Base-by-base conservation (phyloP, 2,329 filamentous ascomycete species). In the Calycina marina region DNA sequence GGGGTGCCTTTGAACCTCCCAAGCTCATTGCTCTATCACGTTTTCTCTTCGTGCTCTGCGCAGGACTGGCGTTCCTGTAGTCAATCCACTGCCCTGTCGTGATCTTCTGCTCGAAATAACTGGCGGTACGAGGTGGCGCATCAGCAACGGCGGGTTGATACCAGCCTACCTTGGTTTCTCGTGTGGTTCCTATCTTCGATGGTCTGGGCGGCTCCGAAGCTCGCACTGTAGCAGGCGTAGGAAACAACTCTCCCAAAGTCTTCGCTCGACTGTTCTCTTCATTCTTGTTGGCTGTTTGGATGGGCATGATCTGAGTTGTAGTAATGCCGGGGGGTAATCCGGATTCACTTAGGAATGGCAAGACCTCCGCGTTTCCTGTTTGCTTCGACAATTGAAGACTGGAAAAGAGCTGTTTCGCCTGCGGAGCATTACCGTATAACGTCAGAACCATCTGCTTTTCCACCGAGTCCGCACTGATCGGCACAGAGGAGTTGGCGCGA, bases 381-480 rank as follows among this genome's bases (percentile, higher is more conserved):
- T 55, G 52, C 2, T 49, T 40, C 9, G 61, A 57, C 34, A 69
- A 63, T 42, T 79, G 81, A 30, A 93, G 61, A 54, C 86, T 93
- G 4, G 88, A 93, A 53, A 90, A 94, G 4, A 94, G 62, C 38
- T 88, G 80, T 44, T 75, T 77, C 20, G 80, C 68, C 28, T 74
- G 73, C 2, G 77, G 73, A 25, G 79, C 79, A 43, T 75, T 79
- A 34, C 82, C 84, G 43, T 75, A 77, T 1, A 93, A 61, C 1
- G 82, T 88, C 36, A 94, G 61, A 4, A 88, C 76, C 11, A 73
- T 59, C 40, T 62, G 66, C 34, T 67, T 56, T 42, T 67, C 53
- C 42, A 61, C 49, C 13, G 60, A 51, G 14, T 42, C 41, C 51
- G 52, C 35, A 52, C 53, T 42, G 51, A 56, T 35, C 46, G 47